Conservation (phyloP, 495 filamentous ascomycete genomes). For the Xylaria sp. region DNA sequence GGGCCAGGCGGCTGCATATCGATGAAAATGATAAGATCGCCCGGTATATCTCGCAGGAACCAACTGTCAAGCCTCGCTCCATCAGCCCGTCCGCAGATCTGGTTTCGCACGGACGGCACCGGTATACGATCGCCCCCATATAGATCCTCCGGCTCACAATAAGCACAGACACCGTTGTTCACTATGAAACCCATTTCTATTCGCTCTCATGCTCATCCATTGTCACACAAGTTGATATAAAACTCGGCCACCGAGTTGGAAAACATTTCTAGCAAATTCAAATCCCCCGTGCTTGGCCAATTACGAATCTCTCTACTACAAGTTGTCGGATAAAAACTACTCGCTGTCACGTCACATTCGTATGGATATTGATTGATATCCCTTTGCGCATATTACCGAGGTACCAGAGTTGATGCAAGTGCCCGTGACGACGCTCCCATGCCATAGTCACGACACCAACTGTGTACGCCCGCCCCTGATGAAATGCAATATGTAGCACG, state of each 20-base stretch:
- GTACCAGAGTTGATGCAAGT: constrained; percentile 14
- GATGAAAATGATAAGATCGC: constrained; percentile 24
- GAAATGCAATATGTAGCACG: constrained; percentile 2
- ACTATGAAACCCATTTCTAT: neutral
- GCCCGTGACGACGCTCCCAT: constrained; percentile 18
- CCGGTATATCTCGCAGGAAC: constrained; percentile 24
- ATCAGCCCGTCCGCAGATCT: constrained; percentile 20
- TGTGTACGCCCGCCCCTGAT: neutral
- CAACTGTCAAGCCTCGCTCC: constrained; percentile 15
- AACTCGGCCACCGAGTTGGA: neutral
- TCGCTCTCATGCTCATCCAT: neutral
- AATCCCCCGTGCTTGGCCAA: neutral
- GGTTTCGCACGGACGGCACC: constrained; percentile 20
- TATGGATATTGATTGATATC: neutral
- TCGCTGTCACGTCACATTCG: constrained; percentile 3
- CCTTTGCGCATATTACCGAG: neutral
- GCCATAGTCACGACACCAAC: constrained; percentile 4
- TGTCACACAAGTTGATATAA: constrained; percentile 2
- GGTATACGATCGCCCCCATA: constrained; percentile 11
- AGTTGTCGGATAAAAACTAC: neutral
- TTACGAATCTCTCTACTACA: neutral
- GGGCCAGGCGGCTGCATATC: constrained; percentile 2
- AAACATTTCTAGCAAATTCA: neutral
- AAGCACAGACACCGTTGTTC: neutral
- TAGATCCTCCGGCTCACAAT: constrained; percentile 11